A percentile compares a stretch with the other conserved stretches of the same genome.
Evolutionary conservation across 75 land plant genomes (phyloP).

Genomic region (Picea sitchensis): DNA sequence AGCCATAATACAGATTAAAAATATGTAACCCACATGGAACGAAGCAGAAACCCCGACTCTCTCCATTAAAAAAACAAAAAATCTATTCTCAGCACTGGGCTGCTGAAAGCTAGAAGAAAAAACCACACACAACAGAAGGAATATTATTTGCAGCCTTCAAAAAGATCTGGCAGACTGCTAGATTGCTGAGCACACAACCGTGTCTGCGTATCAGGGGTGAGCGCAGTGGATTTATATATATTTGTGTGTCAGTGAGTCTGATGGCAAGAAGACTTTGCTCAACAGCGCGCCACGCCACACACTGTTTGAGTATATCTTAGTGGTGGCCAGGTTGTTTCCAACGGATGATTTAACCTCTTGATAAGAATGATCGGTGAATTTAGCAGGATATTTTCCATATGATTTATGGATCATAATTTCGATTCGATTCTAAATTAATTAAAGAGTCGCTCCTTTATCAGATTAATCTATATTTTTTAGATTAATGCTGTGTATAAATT

Average conservation of each 20-base stretch:
- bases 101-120: background rate
- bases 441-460: too few relatives aligned
- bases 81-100: background rate
- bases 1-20: background rate
- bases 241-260: background rate
- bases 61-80: background rate
- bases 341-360: background rate
- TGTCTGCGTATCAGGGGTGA: background rate
- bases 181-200: too few relatives aligned
- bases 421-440: too few relatives aligned
- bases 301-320: background rate
- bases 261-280: background rate
- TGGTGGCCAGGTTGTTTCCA: background rate
- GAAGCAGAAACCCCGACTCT: background rate
- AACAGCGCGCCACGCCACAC: background rate
- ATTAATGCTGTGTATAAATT: too few relatives aligned
- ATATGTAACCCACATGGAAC: background rate
- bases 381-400: too few relatives aligned
- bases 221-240: constrained; percentile 3
- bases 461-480: too few relatives aligned
- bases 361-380: too few relatives aligned
- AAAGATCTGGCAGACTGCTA: background rate
- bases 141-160: background rate
- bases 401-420: too few relatives aligned
- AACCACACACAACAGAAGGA: background rate